Evolutionary conservation across 257 asterid genomes (phyloP), one percentile per base, ranked within the genome.

Genomic region (Plectranthus barbatus): DNA sequence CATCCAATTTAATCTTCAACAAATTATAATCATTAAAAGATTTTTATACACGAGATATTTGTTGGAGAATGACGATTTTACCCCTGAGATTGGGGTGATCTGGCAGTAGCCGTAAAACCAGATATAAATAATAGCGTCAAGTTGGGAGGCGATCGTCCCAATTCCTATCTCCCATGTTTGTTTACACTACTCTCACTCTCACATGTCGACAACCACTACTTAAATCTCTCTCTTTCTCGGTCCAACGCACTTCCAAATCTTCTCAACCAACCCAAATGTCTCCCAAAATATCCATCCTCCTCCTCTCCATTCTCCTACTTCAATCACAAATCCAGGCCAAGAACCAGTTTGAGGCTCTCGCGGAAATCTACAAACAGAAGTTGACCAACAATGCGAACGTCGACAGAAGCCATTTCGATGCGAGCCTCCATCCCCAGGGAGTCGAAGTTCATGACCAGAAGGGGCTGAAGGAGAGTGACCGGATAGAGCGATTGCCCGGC

Each of bases 401-500:
- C 8, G 95, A 84, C 44, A 77, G 7, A 24, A 72, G 77, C 37
- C 77, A 66, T 46, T 84, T 78, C 68, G 21, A 79, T 64, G 77
- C 69, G 9, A 72, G 64, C 42, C 57, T 26, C 24, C 29, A 56
- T 18, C 20, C 61, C n/a, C 63, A n/a, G 17, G 47, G 6, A 7
- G 67, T 45, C 0, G 44, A 53, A 61, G 47, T 65, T 63, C 60
- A 45, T 15, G 13, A 74, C 1, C 90, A 81, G 34, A n/a, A 54
- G 1, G 94, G 83, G 42, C 36, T 55, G 70, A 84, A 59, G 62
- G 91, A 86, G 49, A 80, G 62, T 11, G 95, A 90, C 3, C 72
- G 79, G 59, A 89, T 89, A 9, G 74, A 50, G 4, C 65, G 46
- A 41, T 51, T 89, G 66, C 96, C 96, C 0, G 96, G 95, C 0